Conservation (phyloP, 2,329 filamentous ascomycete species). For the Fusarium sp. region DNA sequence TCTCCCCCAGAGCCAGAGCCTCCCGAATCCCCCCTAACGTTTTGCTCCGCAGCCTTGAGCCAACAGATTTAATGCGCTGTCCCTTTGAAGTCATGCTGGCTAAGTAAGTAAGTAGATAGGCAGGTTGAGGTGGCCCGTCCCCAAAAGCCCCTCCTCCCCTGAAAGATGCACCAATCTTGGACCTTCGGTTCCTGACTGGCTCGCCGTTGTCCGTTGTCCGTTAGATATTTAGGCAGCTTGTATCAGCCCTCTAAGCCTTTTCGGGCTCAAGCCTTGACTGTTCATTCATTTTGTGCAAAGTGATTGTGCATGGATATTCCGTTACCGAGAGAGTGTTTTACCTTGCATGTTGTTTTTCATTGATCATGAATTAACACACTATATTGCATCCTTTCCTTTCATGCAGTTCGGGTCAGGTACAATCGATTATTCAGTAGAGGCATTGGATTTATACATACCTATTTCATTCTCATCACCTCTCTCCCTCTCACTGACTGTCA, state of each 20-base stretch:
- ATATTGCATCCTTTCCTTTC: constrained; percentile 13
- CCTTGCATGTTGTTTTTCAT: background rate
- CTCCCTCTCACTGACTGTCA: constrained; percentile 9
- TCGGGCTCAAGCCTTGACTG: constrained; percentile 1
- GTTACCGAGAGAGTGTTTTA: background rate
- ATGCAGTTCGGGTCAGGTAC: background rate
- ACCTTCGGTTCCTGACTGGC: constrained; percentile 28
- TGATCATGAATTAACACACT: background rate
- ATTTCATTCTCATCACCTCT: constrained; percentile 16
- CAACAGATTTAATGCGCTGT: constrained; percentile 18
- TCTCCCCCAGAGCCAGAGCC: constrained; percentile 19
- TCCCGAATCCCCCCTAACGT: background rate
- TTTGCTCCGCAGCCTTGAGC: constrained; percentile 6
- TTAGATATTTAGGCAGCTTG: background rate
- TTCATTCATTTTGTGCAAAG: constrained; percentile 15
- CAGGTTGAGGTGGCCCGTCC: background rate
- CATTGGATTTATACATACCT: constrained; percentile 5
- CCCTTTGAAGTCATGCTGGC: constrained; percentile 13
- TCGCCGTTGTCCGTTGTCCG: constrained; percentile 26
- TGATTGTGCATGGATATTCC: constrained; percentile 9
- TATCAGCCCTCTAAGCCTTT: constrained; percentile 12
- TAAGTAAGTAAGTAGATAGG: too few relatives aligned
- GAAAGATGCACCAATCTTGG: constrained; percentile 32
- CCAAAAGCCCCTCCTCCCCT: constrained; percentile 7
- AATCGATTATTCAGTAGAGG: background rate